These are phyloP conservation scores for Chamaecyparis obtusa DNA, from an alignment of 75 land plant genomes.

Conservation along the genomic window DNA sequence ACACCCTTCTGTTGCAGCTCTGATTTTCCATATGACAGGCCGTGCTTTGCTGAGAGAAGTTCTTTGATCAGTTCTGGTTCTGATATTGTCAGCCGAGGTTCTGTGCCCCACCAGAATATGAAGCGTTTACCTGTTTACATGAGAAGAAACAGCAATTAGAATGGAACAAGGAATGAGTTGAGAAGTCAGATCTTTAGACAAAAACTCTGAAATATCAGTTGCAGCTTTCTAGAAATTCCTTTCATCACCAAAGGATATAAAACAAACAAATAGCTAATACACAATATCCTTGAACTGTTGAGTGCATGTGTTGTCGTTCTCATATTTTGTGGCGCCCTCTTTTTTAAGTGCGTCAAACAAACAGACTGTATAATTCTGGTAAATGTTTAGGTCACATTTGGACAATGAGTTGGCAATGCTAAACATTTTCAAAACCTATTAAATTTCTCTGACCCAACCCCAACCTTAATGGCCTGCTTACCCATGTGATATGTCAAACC, in stretches of 20 bases:
- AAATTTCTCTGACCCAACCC: neutral
- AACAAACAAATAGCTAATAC: no score
- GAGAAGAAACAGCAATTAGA: neutral
- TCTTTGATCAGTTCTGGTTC: constrained; percentile 42
- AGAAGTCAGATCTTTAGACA: neutral
- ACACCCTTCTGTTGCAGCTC: constrained; percentile 23
- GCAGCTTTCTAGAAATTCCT: neutral
- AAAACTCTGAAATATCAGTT: neutral
- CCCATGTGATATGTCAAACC: neutral
- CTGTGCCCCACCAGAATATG: constrained; percentile 20
- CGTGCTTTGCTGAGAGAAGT: constrained; percentile 15
- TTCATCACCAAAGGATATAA: neutral
- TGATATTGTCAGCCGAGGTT: constrained; percentile 17
- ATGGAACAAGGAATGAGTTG: neutral
- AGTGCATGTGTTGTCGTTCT: no score
- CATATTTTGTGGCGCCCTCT: no score
- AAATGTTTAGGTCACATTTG: no score
- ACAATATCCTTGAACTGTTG: no score
- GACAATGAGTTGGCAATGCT: no score
- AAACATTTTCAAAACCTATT: no score
- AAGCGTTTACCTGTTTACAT: constrained; percentile 17
- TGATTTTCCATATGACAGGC: constrained; percentile 18
- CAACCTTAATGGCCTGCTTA: neutral
- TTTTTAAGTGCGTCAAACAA: no score
- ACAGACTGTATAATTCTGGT: no score